phyloP scores from a whole-genome alignment of 139 green algal species.

The Auxenochlorella protothecoides region DNA sequence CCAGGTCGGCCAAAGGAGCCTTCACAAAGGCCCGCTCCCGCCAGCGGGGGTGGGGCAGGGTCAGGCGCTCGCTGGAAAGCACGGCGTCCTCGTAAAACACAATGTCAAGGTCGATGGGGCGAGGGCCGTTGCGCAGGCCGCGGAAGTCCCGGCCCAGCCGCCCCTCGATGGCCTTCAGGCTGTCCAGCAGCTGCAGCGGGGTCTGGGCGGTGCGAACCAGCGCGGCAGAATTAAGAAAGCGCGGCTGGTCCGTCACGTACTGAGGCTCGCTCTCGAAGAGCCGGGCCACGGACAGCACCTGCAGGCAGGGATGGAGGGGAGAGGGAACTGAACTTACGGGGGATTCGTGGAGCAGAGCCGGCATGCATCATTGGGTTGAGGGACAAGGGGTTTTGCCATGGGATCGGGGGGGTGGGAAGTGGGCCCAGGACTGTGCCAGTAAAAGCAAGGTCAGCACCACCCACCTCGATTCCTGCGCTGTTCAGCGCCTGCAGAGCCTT shows the following conservation, averaged over 20 bases:
- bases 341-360: neutral
- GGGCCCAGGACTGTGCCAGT: neutral
- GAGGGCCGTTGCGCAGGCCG: slow-evolving; percentile 59
- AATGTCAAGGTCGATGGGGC: slow-evolving; percentile 93
- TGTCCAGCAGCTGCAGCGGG: slow-evolving; percentile 46
- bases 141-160: slow-evolving; percentile 43
- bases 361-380: neutral
- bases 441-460: neutral
- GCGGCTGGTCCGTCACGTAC: slow-evolving; percentile 74
- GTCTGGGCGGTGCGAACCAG: slow-evolving; percentile 45
- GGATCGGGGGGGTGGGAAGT: neutral
- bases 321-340: neutral
- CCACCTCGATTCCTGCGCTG: neutral
- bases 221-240: slow-evolving; percentile 81
- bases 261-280: slow-evolving; percentile 79
- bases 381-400: neutral
- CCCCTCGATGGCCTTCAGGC: slow-evolving; percentile 61
- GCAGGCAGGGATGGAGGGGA: neutral
- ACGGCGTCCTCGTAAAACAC: slow-evolving; percentile 68
- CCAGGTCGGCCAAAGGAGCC: slow-evolving; percentile 67
- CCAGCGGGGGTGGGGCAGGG: slow-evolving; percentile 73
- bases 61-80: slow-evolving; percentile 29
- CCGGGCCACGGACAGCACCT: slow-evolving; percentile 52
- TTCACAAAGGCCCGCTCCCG: slow-evolving; percentile 80
- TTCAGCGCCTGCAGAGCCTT: neutral